Base-by-base conservation (phyloP, 2,329 filamentous ascomycete species). In the Pezizomycotina sp. region DNA sequence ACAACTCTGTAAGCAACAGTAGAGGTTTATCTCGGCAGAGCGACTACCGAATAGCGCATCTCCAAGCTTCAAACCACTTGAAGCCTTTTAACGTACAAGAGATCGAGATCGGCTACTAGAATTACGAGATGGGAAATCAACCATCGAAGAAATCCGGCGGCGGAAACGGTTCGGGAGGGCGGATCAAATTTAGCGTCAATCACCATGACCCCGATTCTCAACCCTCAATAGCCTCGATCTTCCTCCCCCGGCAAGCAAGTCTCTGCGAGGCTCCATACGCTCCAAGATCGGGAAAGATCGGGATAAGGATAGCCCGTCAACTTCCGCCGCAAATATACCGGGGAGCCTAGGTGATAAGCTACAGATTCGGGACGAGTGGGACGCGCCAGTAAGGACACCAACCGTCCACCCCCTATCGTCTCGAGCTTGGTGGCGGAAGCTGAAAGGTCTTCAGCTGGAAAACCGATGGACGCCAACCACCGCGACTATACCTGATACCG, bases 201-300 rank as follows among this genome's bases (percentile, higher is more conserved):
- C 35, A 22, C 38, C 40, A 21, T 28, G 38, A 14, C 45, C 46
- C 23, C 38, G 35, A 27, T 40, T 44, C 21, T 22, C 28, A 34
- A 38, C 31, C 29, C 36, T 38, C 27, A 21, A 38, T 28, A 25
- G 36, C 35, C 36, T 46, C 44, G 30, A 38, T 36, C 43, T 32
- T 32, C 27, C 41, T 23, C 16, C 43, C 43, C 45, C 47, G 33
- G 39, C 48, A 15, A 39, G 44, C 7, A 46, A 49, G 42, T 50
- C 48, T 15, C 20, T 52, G 26, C 46, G 49, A 24, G 49, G 39
- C 27, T 50, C 48, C 18, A 34, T 52, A 20, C 45, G 48, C 24
- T 47, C 36, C n/a, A 52, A 52, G 40, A 50, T 52, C 26, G 39
- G 43, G 27, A 48, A 47, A 20, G 42, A 45, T 6, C 45, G 45